A percentile compares a stretch with the other conserved stretches of the same genome.
These are phyloP conservation scores for Corynascus novoguineensis DNA, from an alignment of 495 filamentous ascomycete genomes.

Conservation along the genomic window DNA sequence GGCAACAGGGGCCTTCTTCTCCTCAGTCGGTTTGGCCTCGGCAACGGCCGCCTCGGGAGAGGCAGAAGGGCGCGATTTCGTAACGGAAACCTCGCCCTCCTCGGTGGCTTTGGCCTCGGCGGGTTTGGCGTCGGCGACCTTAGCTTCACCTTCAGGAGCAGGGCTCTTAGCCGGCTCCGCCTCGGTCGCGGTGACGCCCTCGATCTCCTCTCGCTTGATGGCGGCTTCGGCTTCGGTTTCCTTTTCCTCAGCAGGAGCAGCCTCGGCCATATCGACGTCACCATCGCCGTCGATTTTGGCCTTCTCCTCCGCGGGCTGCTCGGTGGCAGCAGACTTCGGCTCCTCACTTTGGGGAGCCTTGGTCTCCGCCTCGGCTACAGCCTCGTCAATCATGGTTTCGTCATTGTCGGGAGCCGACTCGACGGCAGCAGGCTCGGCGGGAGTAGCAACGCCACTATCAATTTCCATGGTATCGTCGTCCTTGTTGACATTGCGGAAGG, in stretches of 20 bases:
- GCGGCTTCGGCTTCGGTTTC: constrained; percentile 22
- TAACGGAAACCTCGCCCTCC: background rate
- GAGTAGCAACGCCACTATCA: constrained; percentile 53
- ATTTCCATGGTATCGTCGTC: constrained; percentile 55
- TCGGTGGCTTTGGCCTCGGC: constrained; percentile 1
- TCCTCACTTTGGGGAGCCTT: constrained; percentile 10
- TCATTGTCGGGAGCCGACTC: constrained; percentile 47
- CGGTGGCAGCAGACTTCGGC: constrained; percentile 5
- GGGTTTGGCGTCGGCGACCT: too few relatives aligned
- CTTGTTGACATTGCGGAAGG: constrained; percentile 62
- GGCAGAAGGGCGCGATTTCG: background rate
- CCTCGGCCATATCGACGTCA: constrained; percentile 35
- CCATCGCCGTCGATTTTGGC: constrained; percentile 30
- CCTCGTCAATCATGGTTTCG: constrained; percentile 62
- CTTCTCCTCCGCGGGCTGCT: constrained; percentile 6
- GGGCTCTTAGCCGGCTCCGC: constrained; percentile 11
- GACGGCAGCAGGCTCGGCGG: constrained; percentile 42
- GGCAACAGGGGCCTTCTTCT: constrained; percentile 3
- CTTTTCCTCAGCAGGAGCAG: constrained; percentile 16
- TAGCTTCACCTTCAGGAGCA: background rate
- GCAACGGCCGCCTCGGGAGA: constrained; percentile 1
- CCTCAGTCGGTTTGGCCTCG: constrained; percentile 8
- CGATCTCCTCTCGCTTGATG: constrained; percentile 33
- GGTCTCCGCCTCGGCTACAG: constrained; percentile 17
- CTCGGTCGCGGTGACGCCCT: constrained; percentile 15